Conservation (phyloP, 805 yeast species). For the Cephaloascus albidus region DNA sequence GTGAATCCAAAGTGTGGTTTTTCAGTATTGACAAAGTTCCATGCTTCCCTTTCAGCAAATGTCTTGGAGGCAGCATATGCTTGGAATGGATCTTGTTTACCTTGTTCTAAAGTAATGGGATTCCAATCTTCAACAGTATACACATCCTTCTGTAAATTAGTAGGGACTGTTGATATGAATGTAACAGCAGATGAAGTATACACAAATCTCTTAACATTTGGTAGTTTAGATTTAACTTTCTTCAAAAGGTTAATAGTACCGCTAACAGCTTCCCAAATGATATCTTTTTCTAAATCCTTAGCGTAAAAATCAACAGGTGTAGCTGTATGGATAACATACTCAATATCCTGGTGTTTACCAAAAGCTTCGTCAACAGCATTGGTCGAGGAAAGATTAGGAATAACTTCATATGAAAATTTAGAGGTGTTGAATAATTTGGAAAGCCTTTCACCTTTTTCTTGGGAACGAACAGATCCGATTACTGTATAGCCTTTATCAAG, state of each 20-base stretch:
- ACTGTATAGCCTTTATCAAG: slow-evolving; percentile 12
- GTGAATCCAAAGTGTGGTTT: slow-evolving; percentile 14
- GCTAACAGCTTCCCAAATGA: too few species aligned
- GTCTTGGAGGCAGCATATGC: slow-evolving; percentile 38
- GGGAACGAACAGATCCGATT: slow-evolving; percentile 15
- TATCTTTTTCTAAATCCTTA: not conserved
- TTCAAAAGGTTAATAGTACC: too few species aligned
- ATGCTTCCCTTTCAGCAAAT: slow-evolving; percentile 48
- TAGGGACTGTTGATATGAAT: not conserved
- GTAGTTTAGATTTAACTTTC: too few species aligned
- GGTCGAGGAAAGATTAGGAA: too few species aligned
- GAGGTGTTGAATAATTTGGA: not conserved
- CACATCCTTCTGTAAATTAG: too few species aligned
- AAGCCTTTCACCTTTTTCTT: slow-evolving; percentile 10
- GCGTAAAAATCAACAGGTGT: not conserved
- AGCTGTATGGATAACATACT: not conserved
- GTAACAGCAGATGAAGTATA: not conserved
- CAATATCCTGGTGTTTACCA: not conserved
- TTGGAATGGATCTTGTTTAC: slow-evolving; percentile 7
- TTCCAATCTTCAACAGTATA: not conserved
- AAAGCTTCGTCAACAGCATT: too few species aligned
- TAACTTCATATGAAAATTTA: not conserved
- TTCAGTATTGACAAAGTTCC: slow-evolving; percentile 37
- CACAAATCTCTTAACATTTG: not conserved
- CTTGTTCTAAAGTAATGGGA: slow-evolving; percentile 1